Base-by-base conservation (phyloP, 495 filamentous ascomycete species). In the Tricharina praecox region DNA sequence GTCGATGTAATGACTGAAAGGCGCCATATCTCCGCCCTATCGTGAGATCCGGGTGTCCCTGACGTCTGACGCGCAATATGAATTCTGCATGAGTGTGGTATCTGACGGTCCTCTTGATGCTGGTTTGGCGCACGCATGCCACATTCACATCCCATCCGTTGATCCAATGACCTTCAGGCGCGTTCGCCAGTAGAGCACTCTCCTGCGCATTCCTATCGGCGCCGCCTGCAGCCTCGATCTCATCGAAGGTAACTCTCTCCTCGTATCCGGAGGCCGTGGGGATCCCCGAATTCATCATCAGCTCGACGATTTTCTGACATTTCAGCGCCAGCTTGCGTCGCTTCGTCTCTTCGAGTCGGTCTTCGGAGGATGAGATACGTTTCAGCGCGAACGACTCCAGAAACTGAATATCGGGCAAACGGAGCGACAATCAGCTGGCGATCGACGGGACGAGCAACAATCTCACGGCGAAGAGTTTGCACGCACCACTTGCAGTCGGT, bases 231-330 rank as follows among this genome's bases (percentile, higher is more conserved):
- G 95, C 82, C 60, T 96, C 90, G 63, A 97, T 79, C 65, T 97
- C 90, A 0, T 86, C 82, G 59, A 97, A 97, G 30, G 85, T 74
- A 53, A 97, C 93, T 15, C 90, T 74, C 62, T 97, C 90, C 64
- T 97, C 90, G 56, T 96, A 97, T 2, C 90, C 90, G 15, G 86
- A 94, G 13, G 90, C 85, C 1, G 90, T 97, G 18, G 82, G 86
- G 39, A 97, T 79, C 3, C 92, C 90, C 3, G 85, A 94, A 15
- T 96, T 92, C 86, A 97, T 94, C 90, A 97, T 96, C 49, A 97
- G 68, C 66, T 96, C 90, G 23, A 97, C 81, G 43, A 97, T 66
- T 69, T 97, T 97, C 61, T 85, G 78, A 23, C 83, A 82, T 71
- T 97, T 97, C 46, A 79, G 66, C 0, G 92, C 87, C 45, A 97